These are phyloP conservation scores for Leishmania amazonensis DNA, from an alignment of 208 protist genomes.

Conservation along the genomic window DNA sequence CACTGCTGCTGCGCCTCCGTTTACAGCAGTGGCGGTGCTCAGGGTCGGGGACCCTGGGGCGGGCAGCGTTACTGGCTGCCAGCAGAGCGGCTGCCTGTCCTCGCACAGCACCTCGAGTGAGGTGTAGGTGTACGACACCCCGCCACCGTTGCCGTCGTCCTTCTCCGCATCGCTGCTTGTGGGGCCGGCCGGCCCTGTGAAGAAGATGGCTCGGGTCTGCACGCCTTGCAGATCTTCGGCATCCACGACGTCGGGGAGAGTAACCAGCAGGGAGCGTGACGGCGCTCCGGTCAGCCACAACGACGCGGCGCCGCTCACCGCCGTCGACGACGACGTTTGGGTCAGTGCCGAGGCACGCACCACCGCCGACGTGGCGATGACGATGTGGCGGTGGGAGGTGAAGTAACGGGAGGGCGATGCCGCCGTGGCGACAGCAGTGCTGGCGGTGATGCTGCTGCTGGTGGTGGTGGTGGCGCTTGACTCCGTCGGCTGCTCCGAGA, in stretches of 20 bases:
- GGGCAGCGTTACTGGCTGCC: slow-evolving; percentile 12
- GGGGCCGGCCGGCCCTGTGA: slow-evolving; percentile 26
- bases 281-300: slow-evolving; percentile 42
- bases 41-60: slow-evolving; percentile 20
- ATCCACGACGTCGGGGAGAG: slow-evolving; percentile 71
- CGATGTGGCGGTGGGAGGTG: slow-evolving; percentile 39
- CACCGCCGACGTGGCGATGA: slow-evolving; percentile 62
- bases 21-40: background rate
- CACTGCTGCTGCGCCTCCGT: background rate
- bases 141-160: background rate
- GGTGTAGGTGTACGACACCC: slow-evolving; percentile 18
- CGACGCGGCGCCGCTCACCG: slow-evolving; percentile 34
- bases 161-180: slow-evolving; percentile 14
- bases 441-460: background rate
- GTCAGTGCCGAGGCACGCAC: slow-evolving; percentile 28
- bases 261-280: slow-evolving; percentile 51
- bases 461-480: background rate
- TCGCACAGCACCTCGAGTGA: slow-evolving; percentile 4
- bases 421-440: background rate
- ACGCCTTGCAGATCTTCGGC: slow-evolving; percentile 72
- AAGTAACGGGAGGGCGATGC: slow-evolving; percentile 35
- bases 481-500: slow-evolving; percentile 3
- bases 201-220: slow-evolving; percentile 74
- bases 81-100: slow-evolving; percentile 17
- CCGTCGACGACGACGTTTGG: background rate